Percentiles rank a stretch among this genome's conserved stretches.
phyloP scores from a whole-genome alignment of 306 rosid species.

The Quercus engelmannii region DNA sequence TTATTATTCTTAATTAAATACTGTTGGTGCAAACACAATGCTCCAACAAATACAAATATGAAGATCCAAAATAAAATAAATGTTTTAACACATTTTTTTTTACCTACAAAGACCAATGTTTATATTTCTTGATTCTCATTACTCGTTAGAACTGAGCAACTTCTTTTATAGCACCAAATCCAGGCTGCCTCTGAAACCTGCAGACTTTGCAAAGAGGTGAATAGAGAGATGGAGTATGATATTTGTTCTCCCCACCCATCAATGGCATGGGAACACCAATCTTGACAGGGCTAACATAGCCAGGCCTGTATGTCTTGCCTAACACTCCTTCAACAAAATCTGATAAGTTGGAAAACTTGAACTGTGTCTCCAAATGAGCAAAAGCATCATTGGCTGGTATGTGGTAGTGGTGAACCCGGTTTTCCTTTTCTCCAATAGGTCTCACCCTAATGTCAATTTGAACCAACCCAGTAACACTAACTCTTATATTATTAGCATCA shows the following conservation, averaged over 20 bases:
- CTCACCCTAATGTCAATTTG: conserved; percentile 59
- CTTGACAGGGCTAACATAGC: conserved; percentile 68
- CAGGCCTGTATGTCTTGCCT: conserved; percentile 70
- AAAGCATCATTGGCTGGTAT: conserved; percentile 56
- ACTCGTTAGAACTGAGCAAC: conserved; percentile 39
- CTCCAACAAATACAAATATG: not conserved
- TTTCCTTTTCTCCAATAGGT: conserved; percentile 60
- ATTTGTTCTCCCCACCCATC: conserved; percentile 77
- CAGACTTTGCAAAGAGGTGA: conserved; percentile 52
- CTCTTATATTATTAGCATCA: conserved; percentile 47
- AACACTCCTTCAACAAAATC: conserved; percentile 64
- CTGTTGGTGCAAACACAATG: no score
- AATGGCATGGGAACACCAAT: conserved; percentile 71
- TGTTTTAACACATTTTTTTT: not conserved
- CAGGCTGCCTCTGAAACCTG: conserved; percentile 51
- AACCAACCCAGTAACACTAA: conserved; percentile 46
- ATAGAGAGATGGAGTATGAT: conserved; percentile 47
- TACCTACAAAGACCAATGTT: not conserved
- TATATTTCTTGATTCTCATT: conserved; percentile 3
- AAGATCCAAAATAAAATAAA: conserved; percentile 23
- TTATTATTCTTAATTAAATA: no score
- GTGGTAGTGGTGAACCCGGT: conserved; percentile 66
- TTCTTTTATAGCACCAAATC: conserved; percentile 23
- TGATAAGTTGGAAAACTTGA: conserved; percentile 45
- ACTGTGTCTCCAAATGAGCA: conserved; percentile 76